Conservation (phyloP, 2,329 filamentous ascomycete species). For the Coleophoma crateriformis region DNA sequence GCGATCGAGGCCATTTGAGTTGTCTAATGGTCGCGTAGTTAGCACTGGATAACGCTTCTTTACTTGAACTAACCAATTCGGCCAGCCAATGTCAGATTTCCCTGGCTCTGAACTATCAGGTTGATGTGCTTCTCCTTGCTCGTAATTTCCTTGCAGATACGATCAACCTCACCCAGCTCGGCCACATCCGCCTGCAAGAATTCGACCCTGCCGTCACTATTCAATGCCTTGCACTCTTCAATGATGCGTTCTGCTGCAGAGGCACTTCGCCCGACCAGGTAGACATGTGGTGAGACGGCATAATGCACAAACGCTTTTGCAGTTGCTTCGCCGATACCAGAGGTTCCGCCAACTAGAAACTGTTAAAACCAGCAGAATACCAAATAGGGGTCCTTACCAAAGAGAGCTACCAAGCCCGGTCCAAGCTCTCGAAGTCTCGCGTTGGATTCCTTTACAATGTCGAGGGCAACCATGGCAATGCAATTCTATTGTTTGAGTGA, state of each 20-base stretch:
- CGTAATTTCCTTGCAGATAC: constrained; percentile 42
- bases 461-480: constrained; percentile 18
- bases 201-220: constrained; percentile 36
- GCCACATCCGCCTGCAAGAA: constrained; percentile 41
- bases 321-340: constrained; percentile 42
- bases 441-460: constrained; percentile 21
- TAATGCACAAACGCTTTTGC: constrained; percentile 37
- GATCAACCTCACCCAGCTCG: constrained; percentile 41
- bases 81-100: constrained; percentile 31
- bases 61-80: constrained; percentile 13
- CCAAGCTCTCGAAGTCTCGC: constrained; percentile 20
- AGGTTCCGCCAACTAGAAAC: constrained; percentile 36
- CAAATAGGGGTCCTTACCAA: constrained; percentile 22
- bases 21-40: constrained; percentile 9
- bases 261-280: constrained; percentile 41
- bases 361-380: constrained; percentile 3
- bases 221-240: constrained; percentile 35
- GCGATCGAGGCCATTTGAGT: constrained; percentile 20
- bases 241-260: constrained; percentile 33
- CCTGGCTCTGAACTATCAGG: constrained; percentile 46
- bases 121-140: constrained; percentile 46
- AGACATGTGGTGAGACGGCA: constrained; percentile 34
- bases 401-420: constrained; percentile 22
- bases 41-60: background rate
- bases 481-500: too few relatives aligned